Base-by-base conservation (phyloP, 1,284 basidiomycete genomes). In the Pyrrhoderma noxium region DNA sequence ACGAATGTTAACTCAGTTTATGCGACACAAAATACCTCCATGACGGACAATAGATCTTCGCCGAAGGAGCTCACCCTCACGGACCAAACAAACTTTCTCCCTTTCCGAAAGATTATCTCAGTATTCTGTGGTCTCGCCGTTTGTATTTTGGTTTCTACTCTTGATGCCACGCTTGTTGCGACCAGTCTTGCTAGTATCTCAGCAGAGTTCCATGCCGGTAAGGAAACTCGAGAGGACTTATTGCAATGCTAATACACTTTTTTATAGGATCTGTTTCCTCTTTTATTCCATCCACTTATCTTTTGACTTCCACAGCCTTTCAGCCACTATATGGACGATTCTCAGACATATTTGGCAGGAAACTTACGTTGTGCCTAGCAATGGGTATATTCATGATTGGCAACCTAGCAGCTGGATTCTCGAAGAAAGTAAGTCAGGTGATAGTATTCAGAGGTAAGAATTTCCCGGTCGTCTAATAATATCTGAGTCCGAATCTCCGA, bases 61-160 rank as follows among this genome's bases (percentile, higher is more conserved):
- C 9, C 19, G 22, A 39, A 13, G 18, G 43, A 39, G 18, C 43
- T 51, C 21, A 45, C 23, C 23, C 67, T 89, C 44, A 80, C 80
- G 3, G 87, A 89, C 66, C 86, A 89, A 65, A 89, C 85, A 13
- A 88, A 87, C 60, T 71, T 87, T 18, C 72, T 89, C 3, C 87
- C 86, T 0, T 76, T 78, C 62, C 75, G 70, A 56, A 82, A 81
- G 60, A 72, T 88, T 37, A 64, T 86, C 14, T 68, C 78, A 8
- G 75, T 85, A 5, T 85, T 87, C 57, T 61, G 71, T 1, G 77
- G 82, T 7, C 69, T 87, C 23, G 70, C 78, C 3, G 69, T 85
- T 22, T 80, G 80, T 54, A 74, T 75, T 41, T 64, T 80, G 13
- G 71, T 84, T 25, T 70, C 75, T 0, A 71, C 76, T 1, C 66